Conservation (phyloP, 495 filamentous ascomycete genomes). For the Astrothelium subdiscretum region DNA sequence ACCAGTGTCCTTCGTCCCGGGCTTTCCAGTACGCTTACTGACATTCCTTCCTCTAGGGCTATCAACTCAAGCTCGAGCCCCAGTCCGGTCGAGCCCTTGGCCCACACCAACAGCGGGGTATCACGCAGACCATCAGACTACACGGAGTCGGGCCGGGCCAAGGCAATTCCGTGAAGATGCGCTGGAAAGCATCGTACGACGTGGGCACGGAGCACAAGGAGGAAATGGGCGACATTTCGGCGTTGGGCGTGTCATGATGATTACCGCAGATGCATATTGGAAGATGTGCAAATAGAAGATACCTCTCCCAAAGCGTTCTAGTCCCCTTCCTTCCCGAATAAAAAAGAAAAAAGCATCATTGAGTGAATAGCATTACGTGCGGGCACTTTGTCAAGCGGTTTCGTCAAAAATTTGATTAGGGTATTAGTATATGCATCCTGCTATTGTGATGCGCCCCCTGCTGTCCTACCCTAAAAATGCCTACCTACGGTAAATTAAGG, state of each 20-base stretch:
- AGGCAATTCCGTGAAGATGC: slow-evolving; percentile 68
- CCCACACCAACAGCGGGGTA: slow-evolving; percentile 61
- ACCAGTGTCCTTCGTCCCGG: background rate
- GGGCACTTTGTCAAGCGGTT: background rate
- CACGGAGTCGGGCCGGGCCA: slow-evolving; percentile 58
- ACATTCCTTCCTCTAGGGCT: slow-evolving; percentile 42
- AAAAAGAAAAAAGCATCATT: background rate
- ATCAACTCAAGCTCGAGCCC: slow-evolving; percentile 66
- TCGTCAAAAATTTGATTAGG: background rate
- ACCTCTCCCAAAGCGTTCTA: background rate
- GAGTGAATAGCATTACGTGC: background rate
- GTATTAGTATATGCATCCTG: background rate
- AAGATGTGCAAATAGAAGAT: background rate
- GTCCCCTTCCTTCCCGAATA: background rate
- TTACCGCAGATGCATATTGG: background rate
- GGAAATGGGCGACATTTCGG: slow-evolving; percentile 83
- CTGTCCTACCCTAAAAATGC: background rate
- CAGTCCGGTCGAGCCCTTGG: slow-evolving; percentile 67
- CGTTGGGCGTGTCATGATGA: slow-evolving; percentile 58
- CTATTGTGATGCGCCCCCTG: background rate
- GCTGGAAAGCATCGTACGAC: slow-evolving; percentile 78
- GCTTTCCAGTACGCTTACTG: background rate
- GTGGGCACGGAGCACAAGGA: slow-evolving; percentile 50
- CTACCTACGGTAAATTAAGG: background rate
- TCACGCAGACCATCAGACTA: slow-evolving; percentile 73